Base-by-base conservation (phyloP, 164 flowering plant species). In the Saururus chinensis region DNA sequence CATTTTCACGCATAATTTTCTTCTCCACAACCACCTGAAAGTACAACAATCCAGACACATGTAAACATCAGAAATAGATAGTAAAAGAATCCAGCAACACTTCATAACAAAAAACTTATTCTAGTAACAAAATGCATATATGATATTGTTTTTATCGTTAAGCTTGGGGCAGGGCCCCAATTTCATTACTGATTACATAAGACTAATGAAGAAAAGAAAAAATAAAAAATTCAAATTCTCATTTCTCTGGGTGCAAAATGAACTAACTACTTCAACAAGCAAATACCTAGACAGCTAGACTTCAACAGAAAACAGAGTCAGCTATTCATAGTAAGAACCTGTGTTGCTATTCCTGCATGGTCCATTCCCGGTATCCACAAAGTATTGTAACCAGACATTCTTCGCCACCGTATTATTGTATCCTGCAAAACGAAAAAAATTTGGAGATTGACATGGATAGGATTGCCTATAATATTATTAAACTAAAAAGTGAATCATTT, bases 331-430 rank as follows among this genome's bases (percentile, higher is more conserved):
- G 25, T 7, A 37, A 35, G 30, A 63, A 82, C 93, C 96, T 93
- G 99, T 26, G 99, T 90, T 19, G 99, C 96, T 66, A 90, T 93
- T 60, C 97, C 97, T 64, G 99, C 99, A 79, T 93, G 99, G 59
- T 93, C 99, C 84, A 84, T 77, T 37, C 99, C 99, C 59, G 99
- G 99, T 35, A 93, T 89, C 99, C 99, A 93, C 70, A 90, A 71
- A 23, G 91, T 65, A 81, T 90, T 90, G 72, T 77, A 84, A 26
- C 97, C 97, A 51, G 91, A 86, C 99, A 93, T 90, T 70, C 99
- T 81, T 62, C 81, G 79, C 92, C 91, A 93, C 6, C 99, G 88
- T 60, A 88, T 85, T 62, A 93, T 87, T 40, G 91, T 87, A 76
- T 93, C 99, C 99, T 93, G 76, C 59, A 70, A 56, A n/a, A 59